Evolutionary conservation across 768 basidiomycete species (phyloP).

Genomic region (Termitomyces sp.): DNA sequence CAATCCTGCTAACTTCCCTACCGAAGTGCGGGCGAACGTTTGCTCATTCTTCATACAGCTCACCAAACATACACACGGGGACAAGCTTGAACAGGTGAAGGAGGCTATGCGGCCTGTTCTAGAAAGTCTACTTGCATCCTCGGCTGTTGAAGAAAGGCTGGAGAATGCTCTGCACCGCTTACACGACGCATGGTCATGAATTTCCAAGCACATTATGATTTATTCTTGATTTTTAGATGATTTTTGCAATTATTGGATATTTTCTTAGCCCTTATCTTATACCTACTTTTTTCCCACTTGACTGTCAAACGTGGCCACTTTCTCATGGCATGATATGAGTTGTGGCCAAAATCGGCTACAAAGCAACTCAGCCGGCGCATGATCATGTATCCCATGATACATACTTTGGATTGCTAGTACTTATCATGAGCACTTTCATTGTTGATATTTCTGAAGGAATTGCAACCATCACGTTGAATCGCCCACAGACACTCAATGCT

Average conservation of each 20-base stretch:
- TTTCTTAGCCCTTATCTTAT: not conserved
- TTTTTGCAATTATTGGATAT: too few species aligned
- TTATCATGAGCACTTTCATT: slow-evolving; percentile 39
- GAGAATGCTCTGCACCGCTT: slow-evolving; percentile 32
- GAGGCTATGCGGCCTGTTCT: slow-evolving; percentile 44
- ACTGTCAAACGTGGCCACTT: not conserved
- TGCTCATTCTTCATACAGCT: slow-evolving; percentile 69
- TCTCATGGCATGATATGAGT: not conserved
- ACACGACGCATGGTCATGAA: slow-evolving; percentile 33
- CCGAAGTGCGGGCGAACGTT: slow-evolving; percentile 72
- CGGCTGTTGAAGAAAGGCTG: slow-evolving; percentile 39
- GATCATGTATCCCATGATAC: not conserved
- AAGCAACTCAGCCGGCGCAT: not conserved
- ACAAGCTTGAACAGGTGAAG: slow-evolving; percentile 44
- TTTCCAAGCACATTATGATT: not conserved
- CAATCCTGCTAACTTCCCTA: slow-evolving; percentile 52
- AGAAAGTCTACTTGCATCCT: slow-evolving; percentile 39
- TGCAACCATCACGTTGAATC: slow-evolving; percentile 64
- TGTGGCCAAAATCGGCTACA: not conserved
- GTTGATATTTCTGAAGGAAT: slow-evolving; percentile 50
- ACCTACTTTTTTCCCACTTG: not conserved
- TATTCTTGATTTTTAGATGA: not conserved
- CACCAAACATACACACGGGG: slow-evolving; percentile 43
- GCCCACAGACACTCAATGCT: slow-evolving; percentile 55
- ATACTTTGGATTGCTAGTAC: not conserved